Base-by-base conservation (phyloP, 495 filamentous ascomycete genomes). In the Talaromyces wortmannii region DNA sequence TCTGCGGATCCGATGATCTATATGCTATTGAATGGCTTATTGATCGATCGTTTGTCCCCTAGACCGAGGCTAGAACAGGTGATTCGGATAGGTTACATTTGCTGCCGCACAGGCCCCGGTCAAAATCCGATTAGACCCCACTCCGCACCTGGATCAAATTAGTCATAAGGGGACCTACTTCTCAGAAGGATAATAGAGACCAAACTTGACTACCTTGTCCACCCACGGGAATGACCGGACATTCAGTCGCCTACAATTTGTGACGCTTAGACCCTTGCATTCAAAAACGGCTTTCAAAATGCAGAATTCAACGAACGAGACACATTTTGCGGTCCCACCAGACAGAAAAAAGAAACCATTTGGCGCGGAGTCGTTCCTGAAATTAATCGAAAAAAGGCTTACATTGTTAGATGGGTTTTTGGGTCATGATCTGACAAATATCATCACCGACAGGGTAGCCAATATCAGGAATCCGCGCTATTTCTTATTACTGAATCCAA, bases 111-210 rank as follows among this genome's bases (percentile, higher is more conserved):
- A 36, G 33, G n/a, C 33, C 33, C 33, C 33, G 6, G 6, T 36
- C 33, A 36, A 36, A 2, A 64, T 58, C 31, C 51, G 59, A 42
- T 32, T 62, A 23, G n/a, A 16, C 45, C 45, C 45, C 45, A 47
- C 45, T 47, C n/a, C 8, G 6, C 6, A 15, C n/a, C 45, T 6
- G 6, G 8, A 16, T 47, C 6, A 8, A n/a, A 6, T 29, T 47
- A 47, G n/a, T 29, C 45, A 8, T n/a, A 16, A 47, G 18, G n/a
- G 6, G 18, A 47, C 6, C n/a, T 6, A 6, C 18, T 29, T 47
- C 45, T 36, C 6, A 12, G 33, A n/a, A n/a, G n/a, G n/a, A n/a
- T n/a, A n/a, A n/a, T n/a, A n/a, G n/a, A n/a, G n/a, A n/a, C n/a
- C n/a, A n/a, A n/a, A n/a, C n/a, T n/a, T n/a, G n/a, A n/a, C n/a